These are phyloP conservation scores for Xylaria sp. DNA, from an alignment of 2,329 filamentous ascomycete genomes.

Conservation along the genomic window DNA sequence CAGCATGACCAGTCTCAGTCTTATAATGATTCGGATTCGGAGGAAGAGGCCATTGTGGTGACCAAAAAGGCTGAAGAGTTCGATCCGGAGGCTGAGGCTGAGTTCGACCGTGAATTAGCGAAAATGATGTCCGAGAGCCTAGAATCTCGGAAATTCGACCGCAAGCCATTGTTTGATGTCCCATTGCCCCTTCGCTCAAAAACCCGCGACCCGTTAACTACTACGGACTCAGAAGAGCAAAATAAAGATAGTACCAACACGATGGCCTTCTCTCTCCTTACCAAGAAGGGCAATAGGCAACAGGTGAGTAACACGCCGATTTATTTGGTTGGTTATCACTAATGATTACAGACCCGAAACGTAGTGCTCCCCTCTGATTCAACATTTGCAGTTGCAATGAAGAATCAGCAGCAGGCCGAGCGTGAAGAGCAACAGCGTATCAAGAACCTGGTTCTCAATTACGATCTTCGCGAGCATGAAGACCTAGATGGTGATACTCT, in stretches of 20 bases:
- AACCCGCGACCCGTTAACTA: slow-evolving; percentile 65
- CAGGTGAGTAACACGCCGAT: slow-evolving; percentile 67
- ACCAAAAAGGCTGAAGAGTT: slow-evolving; percentile 89
- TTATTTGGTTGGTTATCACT: slow-evolving; percentile 20
- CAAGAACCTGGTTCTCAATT: slow-evolving; percentile 96
- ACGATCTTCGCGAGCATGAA: slow-evolving; percentile 88
- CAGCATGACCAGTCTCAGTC: slow-evolving; percentile 53
- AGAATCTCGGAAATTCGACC: slow-evolving; percentile 94
- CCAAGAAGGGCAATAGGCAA: slow-evolving; percentile 94
- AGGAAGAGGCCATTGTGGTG: slow-evolving; percentile 91
- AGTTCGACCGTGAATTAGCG: slow-evolving; percentile 97
- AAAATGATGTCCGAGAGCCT: slow-evolving; percentile 98
- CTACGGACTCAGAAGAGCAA: slow-evolving; percentile 51
- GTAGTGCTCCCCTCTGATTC: slow-evolving; percentile 92
- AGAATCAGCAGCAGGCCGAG: slow-evolving; percentile 92
- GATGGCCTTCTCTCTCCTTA: slow-evolving; percentile 98
- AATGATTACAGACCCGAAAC: slow-evolving; percentile 75
- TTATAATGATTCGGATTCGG: slow-evolving; percentile 70
- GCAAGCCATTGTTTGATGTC: slow-evolving; percentile 95
- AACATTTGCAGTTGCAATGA: slow-evolving; percentile 95
- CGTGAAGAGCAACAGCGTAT: slow-evolving; percentile 97
- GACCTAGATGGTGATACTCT: slow-evolving; percentile 77
- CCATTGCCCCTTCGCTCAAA: slow-evolving; percentile 87
- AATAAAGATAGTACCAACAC: slow-evolving; percentile 61
- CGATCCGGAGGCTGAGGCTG: slow-evolving; percentile 93